Evolutionary conservation across 2,329 filamentous ascomycete genomes (phyloP), one percentile per base, ranked within the genome.

Genomic region (Calonectria pteridis): DNA sequence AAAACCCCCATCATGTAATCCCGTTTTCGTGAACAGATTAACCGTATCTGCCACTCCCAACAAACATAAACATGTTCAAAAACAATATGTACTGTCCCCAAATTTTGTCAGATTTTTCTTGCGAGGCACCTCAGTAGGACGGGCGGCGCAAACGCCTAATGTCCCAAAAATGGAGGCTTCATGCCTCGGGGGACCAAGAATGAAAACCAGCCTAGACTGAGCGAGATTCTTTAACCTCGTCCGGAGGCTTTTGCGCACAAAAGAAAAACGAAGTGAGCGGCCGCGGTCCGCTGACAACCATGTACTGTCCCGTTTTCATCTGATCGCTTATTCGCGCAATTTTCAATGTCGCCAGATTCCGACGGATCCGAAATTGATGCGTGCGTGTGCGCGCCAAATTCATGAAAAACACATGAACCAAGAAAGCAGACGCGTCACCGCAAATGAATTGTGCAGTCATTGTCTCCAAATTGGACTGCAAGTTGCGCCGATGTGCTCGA

Each of bases 1-100:
- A n/a, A 75, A 84, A 77, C 53, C 78, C 78, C 78, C 79, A 69
- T 84, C 82, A 73, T 84, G 73, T 82, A 74, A 77, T 65, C 74
- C 80, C 78, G 75, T 82, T 83, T 82, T 81, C 76, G 74, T 77
- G 73, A 71, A 73, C 77, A 74, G 46, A 72, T 75, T 71, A 70
- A 55, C 69, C 73, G 46, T 67, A 49, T 77, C 73, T 76, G 74
- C 77, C 73, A 77, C 76, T 65, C 76, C 67, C 63, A 74, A 77
- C 67, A 78, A 77, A 78, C 67, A 77, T 73, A 77, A 77, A 69
- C 69, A 69, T 67, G 70, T 59, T 71, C 58, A 23, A 50, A 71
- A 78, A 23, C 55, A 37, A 82, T 80, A 82, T 81, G 75, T 82
- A 81, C 81, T 78, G 64, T 75, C 77, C 78, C 74, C 77, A 77